phyloP scores from a whole-genome alignment of 495 filamentous ascomycete species.

The Daldinia decipiens region DNA sequence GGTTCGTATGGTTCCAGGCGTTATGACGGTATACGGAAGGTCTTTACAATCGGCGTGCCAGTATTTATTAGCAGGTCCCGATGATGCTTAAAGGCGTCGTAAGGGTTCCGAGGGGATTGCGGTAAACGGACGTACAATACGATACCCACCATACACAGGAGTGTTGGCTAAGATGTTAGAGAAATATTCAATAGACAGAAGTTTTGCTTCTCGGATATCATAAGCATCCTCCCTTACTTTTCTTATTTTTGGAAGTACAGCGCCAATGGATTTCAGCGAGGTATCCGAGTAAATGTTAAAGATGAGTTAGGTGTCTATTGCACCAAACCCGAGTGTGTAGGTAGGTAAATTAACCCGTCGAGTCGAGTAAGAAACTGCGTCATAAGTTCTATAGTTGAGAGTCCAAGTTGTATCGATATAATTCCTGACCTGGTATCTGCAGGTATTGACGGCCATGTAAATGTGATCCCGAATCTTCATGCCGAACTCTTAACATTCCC shows the following conservation, averaged over 20 bases:
- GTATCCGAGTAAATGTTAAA: neutral
- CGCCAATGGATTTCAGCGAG: neutral
- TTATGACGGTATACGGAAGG: constrained; percentile 3
- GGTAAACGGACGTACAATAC: constrained; percentile 2
- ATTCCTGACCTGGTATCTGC: neutral
- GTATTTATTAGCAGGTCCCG: neutral
- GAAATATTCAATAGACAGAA: neutral
- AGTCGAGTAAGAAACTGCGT: neutral
- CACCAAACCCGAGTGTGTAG: too few relatives aligned
- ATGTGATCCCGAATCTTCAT: neutral
- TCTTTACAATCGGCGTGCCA: neutral
- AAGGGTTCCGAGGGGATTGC: neutral
- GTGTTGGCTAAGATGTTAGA: neutral
- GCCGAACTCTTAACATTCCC: neutral
- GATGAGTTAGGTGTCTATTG: too few relatives aligned
- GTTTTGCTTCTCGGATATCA: neutral
- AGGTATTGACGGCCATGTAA: neutral
- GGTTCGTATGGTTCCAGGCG: constrained; percentile 17
- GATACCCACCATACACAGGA: constrained; percentile 17
- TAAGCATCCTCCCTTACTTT: neutral
- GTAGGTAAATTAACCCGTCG: too few relatives aligned
- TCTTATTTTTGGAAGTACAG: neutral
- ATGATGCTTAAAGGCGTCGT: neutral
- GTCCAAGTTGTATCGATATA: neutral
- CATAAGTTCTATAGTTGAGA: neutral